Base-by-base conservation (phyloP, 495 filamentous ascomycete species). In the Aspergillus mulundensis region DNA sequence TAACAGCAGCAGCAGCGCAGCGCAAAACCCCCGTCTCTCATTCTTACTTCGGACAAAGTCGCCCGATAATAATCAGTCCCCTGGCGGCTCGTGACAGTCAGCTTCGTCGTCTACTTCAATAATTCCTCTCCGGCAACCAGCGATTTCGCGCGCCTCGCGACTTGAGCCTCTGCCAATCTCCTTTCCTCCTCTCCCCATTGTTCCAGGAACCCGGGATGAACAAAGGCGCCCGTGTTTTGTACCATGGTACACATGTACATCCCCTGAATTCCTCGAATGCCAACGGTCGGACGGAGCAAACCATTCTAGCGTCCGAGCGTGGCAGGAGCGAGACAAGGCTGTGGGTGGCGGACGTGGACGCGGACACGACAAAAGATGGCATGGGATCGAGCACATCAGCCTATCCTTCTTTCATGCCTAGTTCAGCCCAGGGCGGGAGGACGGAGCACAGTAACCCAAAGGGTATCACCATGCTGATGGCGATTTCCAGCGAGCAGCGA, bases 151-250 rank as follows among this genome's bases (percentile, higher is more conserved):
- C 44, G 40, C 45, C 54, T 32, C 10, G 46, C 24, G 16, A 19
- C 39, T 48, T 36, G 55, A 64, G 57, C 54, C 50, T 56, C 54
- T 60, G 48, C 30, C 49, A 57, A 59, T 58, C 61, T 61, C n/a
- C n/a, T 64, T 28, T 8, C 11, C 32, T 7, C 58, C 41, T 64
- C 48, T 52, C 43, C 55, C 34, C 34, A 28, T 21, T 49, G 53
- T 50, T 54, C 34, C 51, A 34, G 19, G 36, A 14, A 7, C 30
- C 44, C 23, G 20, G 50, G 25, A 53, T 49, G 49, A 19, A 53
- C 47, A 41, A 41, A 23, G 20, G 21, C 23, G 21, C 10, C 47
- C 23, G 46, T 28, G 16, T 14, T 20, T 20, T n/a, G 47, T 36
- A 23, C 11, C 19, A 36, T 36, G 32, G 12, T 36, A 36, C 32